phyloP scores from a whole-genome alignment of 176 grass and related monocot genomes.

The Rhynchospora breviuscula region DNA sequence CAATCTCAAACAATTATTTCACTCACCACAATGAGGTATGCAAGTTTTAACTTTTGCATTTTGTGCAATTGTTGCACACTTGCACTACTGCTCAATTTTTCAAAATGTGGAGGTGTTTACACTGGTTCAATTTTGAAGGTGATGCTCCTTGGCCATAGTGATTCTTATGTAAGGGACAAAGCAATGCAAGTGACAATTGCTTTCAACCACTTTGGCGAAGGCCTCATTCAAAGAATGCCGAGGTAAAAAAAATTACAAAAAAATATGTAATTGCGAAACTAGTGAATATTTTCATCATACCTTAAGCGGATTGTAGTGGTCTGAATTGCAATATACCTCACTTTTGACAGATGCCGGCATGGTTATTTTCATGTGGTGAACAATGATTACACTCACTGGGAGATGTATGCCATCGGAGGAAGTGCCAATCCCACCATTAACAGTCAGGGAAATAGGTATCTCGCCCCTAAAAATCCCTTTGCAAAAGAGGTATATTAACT shows the following conservation, averaged over 20 bases:
- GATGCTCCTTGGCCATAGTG: slow-evolving; percentile 81
- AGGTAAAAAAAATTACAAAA: slow-evolving; percentile 19
- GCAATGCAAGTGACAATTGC: slow-evolving; percentile 87
- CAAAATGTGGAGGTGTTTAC: not conserved
- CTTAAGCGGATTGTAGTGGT: not conserved
- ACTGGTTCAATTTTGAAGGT: slow-evolving; percentile 41
- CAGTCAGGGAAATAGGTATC: slow-evolving; percentile 45
- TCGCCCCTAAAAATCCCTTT: slow-evolving; percentile 26
- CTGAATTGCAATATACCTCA: not conserved
- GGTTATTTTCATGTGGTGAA: slow-evolving; percentile 47
- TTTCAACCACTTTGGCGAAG: slow-evolving; percentile 87
- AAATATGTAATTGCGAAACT: not conserved
- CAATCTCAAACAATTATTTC: slow-evolving; percentile 77
- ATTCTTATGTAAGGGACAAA: slow-evolving; percentile 77
- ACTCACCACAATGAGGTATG: slow-evolving; percentile 85
- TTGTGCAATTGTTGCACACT: slow-evolving; percentile 2
- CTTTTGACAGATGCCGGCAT: slow-evolving; percentile 31
- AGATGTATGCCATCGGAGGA: slow-evolving; percentile 45
- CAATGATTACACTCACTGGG: slow-evolving; percentile 48
- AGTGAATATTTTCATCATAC: not conserved
- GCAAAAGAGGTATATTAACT: slow-evolving; percentile 34
- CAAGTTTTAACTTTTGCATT: not conserved
- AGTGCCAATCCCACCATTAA: slow-evolving; percentile 44
- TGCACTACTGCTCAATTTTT: not conserved
- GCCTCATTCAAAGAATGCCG: slow-evolving; percentile 46